phyloP scores from a whole-genome alignment of 2,329 filamentous ascomycete genomes.

The Ophiostoma australiae region DNA sequence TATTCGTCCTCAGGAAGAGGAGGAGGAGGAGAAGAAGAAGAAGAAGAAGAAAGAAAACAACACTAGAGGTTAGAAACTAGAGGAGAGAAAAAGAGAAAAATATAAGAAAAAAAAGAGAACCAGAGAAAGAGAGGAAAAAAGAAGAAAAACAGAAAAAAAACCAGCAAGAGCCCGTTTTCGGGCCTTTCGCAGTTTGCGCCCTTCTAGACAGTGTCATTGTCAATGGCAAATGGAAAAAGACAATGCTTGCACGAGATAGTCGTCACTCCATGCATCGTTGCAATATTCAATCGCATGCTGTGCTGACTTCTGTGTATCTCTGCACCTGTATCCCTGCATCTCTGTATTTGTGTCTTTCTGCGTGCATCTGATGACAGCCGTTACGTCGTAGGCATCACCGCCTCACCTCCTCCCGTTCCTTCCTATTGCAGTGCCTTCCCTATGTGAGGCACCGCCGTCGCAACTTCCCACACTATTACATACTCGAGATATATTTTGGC shows the following conservation, averaged over 20 bases:
- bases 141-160: background rate
- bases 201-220: background rate
- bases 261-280: background rate
- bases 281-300: background rate
- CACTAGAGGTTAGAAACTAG: background rate
- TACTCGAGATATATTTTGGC: background rate
- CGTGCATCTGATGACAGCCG: background rate
- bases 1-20: background rate
- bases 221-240: slow-evolving; percentile 4
- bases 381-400: background rate
- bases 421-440: background rate
- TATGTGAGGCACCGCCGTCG: background rate
- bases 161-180: background rate
- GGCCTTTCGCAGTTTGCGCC: background rate
- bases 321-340: background rate
- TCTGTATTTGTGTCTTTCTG: background rate
- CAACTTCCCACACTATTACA: background rate
- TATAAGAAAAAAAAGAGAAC: background rate
- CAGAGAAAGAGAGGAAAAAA: background rate
- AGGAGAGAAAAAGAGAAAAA: background rate
- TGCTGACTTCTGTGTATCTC: background rate
- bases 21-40: background rate
- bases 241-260: background rate
- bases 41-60: slow-evolving; percentile 12
- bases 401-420: background rate